phyloP scores from a whole-genome alignment of 2,329 filamentous ascomycete genomes.

The Colletotrichum sp. region DNA sequence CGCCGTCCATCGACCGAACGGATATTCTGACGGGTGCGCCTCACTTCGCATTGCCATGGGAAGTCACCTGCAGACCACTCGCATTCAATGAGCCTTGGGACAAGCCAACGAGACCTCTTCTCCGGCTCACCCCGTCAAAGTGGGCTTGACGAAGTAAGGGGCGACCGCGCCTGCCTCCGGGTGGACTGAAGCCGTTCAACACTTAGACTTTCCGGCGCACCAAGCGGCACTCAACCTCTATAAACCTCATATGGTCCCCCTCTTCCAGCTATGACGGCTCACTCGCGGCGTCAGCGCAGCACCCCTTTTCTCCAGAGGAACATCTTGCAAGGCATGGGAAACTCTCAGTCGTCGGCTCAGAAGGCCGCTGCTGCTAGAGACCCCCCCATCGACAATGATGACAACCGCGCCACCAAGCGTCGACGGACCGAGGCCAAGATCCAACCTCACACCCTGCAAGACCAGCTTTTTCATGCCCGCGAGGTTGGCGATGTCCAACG shows the following conservation, averaged over 20 bases:
- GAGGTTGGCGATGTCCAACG: constrained; percentile 38
- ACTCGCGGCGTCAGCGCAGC: constrained; percentile 50
- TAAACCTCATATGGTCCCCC: constrained; percentile 26
- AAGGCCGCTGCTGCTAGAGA: constrained; percentile 37
- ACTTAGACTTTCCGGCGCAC: background rate
- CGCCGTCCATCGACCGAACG: background rate
- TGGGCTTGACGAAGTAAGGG: constrained; percentile 13
- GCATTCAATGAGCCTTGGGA: background rate
- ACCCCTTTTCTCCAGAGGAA: constrained; percentile 61
- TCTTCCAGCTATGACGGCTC: constrained; percentile 53
- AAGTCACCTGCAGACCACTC: background rate
- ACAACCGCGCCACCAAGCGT: constrained; percentile 51
- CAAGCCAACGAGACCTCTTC: background rate
- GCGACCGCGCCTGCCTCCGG: background rate
- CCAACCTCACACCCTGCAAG: constrained; percentile 30
- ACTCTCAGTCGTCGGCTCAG: constrained; percentile 43
- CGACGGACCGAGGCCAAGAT: constrained; percentile 49
- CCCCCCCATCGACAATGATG: constrained; percentile 37
- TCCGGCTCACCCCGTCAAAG: constrained; percentile 5
- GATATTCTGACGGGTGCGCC: background rate
- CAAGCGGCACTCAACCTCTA: constrained; percentile 3
- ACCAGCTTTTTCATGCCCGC: constrained; percentile 36
- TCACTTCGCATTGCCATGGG: background rate
- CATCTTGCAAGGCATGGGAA: constrained; percentile 51
- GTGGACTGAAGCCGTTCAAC: background rate